phyloP scores from a whole-genome alignment of 768 basidiomycete genomes.

The Suillus plorans region DNA sequence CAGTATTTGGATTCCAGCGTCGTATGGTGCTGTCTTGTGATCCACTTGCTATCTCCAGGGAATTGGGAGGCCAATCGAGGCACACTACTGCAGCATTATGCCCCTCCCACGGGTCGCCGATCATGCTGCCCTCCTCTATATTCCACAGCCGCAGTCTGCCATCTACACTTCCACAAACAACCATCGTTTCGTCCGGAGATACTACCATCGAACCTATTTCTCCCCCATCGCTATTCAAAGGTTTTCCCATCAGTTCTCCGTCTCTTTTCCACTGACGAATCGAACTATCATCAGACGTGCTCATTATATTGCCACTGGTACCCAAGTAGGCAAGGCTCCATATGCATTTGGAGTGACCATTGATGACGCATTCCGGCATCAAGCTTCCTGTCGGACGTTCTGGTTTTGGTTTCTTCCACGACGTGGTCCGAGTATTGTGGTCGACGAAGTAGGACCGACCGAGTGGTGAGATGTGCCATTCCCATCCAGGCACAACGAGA shows the following conservation, averaged over 20 bases:
- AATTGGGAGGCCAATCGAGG: neutral
- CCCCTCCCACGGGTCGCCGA: neutral
- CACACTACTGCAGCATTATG: neutral
- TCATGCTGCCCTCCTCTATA: neutral
- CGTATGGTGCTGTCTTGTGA: conserved; percentile 9
- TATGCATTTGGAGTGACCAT: neutral
- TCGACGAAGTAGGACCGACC: neutral
- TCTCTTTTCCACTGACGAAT: neutral
- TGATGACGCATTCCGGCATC: neutral
- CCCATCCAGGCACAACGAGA: neutral
- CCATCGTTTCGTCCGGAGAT: neutral
- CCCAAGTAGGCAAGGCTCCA: neutral
- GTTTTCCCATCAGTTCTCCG: neutral
- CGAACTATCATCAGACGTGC: neutral
- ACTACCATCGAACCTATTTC: neutral
- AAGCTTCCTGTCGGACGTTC: neutral
- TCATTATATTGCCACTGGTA: neutral
- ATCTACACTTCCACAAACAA: neutral
- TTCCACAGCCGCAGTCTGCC: neutral
- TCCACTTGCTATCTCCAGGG: neutral
- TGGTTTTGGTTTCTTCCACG: neutral
- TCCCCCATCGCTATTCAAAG: neutral
- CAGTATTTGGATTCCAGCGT: conserved; percentile 12
- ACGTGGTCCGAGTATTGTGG: neutral
- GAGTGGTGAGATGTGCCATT: neutral